Conservation (phyloP, 352 stramenopile species). For the Phytophthora idaei region DNA sequence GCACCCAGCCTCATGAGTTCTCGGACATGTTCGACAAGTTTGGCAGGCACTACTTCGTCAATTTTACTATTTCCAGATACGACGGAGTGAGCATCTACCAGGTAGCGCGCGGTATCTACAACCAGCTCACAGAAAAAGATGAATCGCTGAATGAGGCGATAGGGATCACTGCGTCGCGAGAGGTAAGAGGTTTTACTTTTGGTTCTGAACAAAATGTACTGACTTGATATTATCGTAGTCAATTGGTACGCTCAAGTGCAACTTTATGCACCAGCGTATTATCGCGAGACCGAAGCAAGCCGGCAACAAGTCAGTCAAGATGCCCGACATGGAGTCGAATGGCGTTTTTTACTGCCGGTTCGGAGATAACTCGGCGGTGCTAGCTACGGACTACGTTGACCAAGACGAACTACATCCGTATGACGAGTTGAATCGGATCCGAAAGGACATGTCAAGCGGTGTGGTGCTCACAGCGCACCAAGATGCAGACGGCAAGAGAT, state of each 20-base stretch:
- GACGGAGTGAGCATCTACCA: slow-evolving; percentile 62
- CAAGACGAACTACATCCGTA: slow-evolving; percentile 75
- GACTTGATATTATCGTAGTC: slow-evolving; percentile 28
- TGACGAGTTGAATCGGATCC: slow-evolving; percentile 53
- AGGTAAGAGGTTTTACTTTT: slow-evolving; percentile 24
- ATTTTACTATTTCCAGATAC: slow-evolving; percentile 76
- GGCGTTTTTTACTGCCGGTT: slow-evolving; percentile 65
- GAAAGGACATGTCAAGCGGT: slow-evolving; percentile 69
- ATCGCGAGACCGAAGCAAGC: slow-evolving; percentile 60
- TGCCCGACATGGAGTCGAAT: slow-evolving; percentile 77
- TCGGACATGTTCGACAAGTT: slow-evolving; percentile 81
- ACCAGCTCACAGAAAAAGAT: slow-evolving; percentile 68
- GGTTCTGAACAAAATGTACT: too few relatives aligned
- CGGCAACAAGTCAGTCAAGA: slow-evolving; percentile 33
- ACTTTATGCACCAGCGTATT: slow-evolving; percentile 77
- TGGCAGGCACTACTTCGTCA: slow-evolving; percentile 74
- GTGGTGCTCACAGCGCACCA: slow-evolving; percentile 63
- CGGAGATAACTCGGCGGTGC: slow-evolving; percentile 54
- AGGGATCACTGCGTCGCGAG: slow-evolving; percentile 54
- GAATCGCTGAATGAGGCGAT: slow-evolving; percentile 54
- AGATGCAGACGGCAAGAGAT: slow-evolving; percentile 55
- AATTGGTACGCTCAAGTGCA: slow-evolving; percentile 73
- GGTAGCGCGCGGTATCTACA: slow-evolving; percentile 64
- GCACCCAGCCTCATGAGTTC: slow-evolving; percentile 58
- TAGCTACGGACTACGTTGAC: slow-evolving; percentile 75